Evolutionary conservation across 2,329 filamentous ascomycete genomes (phyloP), one percentile per base, ranked within the genome.

Genomic region (Bipolaris cookei): DNA sequence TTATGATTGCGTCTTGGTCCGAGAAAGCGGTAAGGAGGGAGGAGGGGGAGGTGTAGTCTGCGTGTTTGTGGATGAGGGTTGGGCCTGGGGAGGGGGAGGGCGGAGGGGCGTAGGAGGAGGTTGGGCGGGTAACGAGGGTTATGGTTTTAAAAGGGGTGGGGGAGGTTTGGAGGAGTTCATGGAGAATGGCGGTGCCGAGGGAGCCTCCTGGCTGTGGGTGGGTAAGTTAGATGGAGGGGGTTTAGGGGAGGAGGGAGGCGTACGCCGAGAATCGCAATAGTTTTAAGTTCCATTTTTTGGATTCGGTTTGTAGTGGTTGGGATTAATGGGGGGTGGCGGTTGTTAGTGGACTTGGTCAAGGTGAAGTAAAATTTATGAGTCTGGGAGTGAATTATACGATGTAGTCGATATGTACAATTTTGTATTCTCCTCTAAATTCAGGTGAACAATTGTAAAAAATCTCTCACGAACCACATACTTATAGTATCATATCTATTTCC

Each of bases 1-100:
- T 74, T 20, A 88, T 73, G 28, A 88, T 73, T 0, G 83, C 85
- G 55, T 88, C 85, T 58, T 86, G 81, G 32, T 80, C 82, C 13
- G 76, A 59, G 28, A 89, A 79, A 1, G 80, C 82, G 2, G 76
- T 60, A 16, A 53, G 57, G 4, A 76, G 66, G 1, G 71, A 69
- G 1, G 54, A 30, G 0, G 67, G 37, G 13, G 72, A 74, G 1
- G 50, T 50, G 54, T 69, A 75, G 54, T 76, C 71, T 3, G 59
- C 59, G 3, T 56, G 50, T 30, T 64, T 69, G 52, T 61, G 54
- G 4, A 47, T 58, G 49, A 75, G 64, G 39, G 54, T 54, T 37
- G 62, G 46, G 34, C 2, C 2, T 18, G n/a, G 6, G 10, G 25
- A 14, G 42, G 42, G 42, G 6, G 7, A 8, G 1, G 56, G 2